Conservation (phyloP, 2,329 filamentous ascomycete genomes). For the Trichoderma sp. region DNA sequence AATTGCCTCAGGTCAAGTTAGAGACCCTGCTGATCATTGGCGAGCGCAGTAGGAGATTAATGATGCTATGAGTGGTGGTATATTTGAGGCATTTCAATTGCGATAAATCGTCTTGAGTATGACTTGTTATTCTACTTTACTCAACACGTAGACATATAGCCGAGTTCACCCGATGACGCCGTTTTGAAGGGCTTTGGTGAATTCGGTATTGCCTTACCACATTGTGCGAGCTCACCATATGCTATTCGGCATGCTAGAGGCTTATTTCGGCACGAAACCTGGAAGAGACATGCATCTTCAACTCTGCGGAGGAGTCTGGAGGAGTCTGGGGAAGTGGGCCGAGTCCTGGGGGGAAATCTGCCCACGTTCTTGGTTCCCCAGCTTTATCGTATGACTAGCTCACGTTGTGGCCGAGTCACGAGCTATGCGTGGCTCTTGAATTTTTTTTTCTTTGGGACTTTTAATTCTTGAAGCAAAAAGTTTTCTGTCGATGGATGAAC, state of each 20-base stretch:
- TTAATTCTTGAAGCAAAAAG: not conserved
- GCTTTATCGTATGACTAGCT: not conserved
- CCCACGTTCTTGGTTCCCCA: not conserved
- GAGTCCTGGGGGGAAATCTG: not conserved
- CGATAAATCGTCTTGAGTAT: rapidly evolving
- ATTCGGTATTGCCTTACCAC: not conserved
- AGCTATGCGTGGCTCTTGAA: not conserved
- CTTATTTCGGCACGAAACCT: not conserved
- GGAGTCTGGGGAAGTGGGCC: not conserved
- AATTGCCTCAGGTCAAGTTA: not conserved
- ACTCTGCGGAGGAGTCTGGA: not conserved
- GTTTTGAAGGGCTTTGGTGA: not conserved
- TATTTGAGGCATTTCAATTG: not conserved
- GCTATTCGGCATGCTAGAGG: not conserved
- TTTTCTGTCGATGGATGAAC: not conserved
- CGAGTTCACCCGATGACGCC: not conserved
- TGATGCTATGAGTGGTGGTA: not conserved
- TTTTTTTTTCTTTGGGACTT: not conserved
- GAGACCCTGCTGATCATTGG: not conserved
- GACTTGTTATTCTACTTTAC: not conserved
- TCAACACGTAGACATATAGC: not conserved
- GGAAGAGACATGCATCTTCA: not conserved
- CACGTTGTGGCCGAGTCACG: not conserved
- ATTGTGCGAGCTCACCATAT: not conserved
- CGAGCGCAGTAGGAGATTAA: no score